Evolutionary conservation across 805 yeast species (phyloP).

Genomic region (Ogataea minuta): DNA sequence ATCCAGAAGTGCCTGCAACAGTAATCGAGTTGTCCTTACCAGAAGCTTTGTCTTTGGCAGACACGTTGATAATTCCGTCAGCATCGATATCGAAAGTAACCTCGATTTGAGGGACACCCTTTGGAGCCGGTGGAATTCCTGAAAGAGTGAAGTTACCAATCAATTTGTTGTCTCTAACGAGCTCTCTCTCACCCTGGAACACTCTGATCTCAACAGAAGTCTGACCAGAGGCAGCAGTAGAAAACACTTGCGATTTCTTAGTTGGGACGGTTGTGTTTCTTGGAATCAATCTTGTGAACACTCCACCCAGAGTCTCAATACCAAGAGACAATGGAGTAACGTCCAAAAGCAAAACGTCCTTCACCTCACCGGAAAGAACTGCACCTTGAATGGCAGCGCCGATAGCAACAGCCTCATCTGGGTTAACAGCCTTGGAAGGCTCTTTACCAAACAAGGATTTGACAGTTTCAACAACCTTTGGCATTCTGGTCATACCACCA

Average conservation of each 20-base stretch:
- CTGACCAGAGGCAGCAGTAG: slow-evolving; percentile 95
- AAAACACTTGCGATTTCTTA: slow-evolving; percentile 93
- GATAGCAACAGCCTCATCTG: slow-evolving; percentile 91
- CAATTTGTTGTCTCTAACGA: slow-evolving; percentile 95
- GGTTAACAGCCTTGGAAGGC: slow-evolving; percentile 74
- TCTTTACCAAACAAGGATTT: slow-evolving; percentile 55
- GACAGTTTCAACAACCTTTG: slow-evolving; percentile 66
- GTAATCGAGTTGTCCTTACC: slow-evolving; percentile 75
- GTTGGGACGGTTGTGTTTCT: slow-evolving; percentile 97
- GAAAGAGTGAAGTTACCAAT: slow-evolving; percentile 94
- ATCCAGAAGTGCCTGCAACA: slow-evolving; percentile 67
- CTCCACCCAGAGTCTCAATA: slow-evolving; percentile 98
- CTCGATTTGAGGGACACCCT: slow-evolving; percentile 93
- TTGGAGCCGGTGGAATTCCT: slow-evolving; percentile 94
- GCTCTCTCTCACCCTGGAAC: slow-evolving; percentile 99
- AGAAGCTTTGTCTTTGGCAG: slow-evolving; percentile 77
- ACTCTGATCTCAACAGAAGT: slow-evolving; percentile 96
- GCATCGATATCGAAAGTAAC: slow-evolving; percentile 96
- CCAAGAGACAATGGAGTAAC: slow-evolving; percentile 89
- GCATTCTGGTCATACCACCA: slow-evolving; percentile 93
- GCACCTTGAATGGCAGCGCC: slow-evolving; percentile 94
- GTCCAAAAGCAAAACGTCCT: slow-evolving; percentile 73
- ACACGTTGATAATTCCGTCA: slow-evolving; percentile 83
- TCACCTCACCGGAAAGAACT: slow-evolving; percentile 76
- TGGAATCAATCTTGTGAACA: slow-evolving; percentile 85